Conservation (phyloP, 202 grass and related monocot genomes). For the Bolboschoenoplectus hybrid region DNA sequence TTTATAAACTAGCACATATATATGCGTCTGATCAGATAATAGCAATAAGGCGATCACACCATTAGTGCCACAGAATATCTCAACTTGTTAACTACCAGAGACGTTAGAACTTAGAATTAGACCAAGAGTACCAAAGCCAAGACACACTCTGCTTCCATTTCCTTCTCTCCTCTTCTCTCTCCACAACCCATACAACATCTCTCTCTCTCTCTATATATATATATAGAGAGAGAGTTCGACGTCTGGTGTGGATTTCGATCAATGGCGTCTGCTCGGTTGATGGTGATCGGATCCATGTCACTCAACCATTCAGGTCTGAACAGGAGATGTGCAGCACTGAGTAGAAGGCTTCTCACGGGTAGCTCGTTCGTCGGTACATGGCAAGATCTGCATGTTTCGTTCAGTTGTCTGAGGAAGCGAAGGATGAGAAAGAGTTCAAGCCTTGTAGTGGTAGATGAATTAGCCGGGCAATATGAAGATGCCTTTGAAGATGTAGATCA, state of each 20-base stretch:
- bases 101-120: background rate
- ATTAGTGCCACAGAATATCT: background rate
- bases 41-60: background rate
- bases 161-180: constrained; percentile 27
- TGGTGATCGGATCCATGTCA: constrained; percentile 18
- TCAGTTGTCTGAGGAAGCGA: constrained; percentile 19
- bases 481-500: constrained; percentile 75
- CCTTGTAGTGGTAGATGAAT: constrained; percentile 55
- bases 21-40: background rate
- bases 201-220: background rate
- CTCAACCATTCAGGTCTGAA: background rate
- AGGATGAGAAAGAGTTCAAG: constrained; percentile 28
- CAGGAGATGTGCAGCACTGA: background rate
- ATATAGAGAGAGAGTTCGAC: background rate
- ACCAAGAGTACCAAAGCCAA: constrained; percentile 26
- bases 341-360: background rate
- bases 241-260: background rate
- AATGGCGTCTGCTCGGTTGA: constrained; percentile 27
- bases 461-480: constrained; percentile 80
- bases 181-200: background rate
- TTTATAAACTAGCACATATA: background rate
- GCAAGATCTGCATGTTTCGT: background rate
- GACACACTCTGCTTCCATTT: constrained; percentile 3
- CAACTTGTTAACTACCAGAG: background rate
- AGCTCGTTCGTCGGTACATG: background rate